phyloP scores from a whole-genome alignment of 2,329 filamentous ascomycete genomes.

The Penicillium sp. region DNA sequence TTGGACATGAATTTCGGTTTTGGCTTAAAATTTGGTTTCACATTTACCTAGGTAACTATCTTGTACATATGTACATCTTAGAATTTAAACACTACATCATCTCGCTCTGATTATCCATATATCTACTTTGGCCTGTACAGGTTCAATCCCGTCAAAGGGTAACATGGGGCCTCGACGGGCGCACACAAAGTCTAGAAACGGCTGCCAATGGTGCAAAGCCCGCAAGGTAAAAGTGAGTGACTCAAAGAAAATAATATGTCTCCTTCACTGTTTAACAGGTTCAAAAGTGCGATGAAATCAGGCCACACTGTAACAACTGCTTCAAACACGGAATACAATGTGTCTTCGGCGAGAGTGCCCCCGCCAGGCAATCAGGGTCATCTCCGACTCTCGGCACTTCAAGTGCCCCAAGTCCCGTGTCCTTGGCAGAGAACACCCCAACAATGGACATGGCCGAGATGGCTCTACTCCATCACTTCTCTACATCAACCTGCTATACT shows the following conservation, averaged over 20 bases:
- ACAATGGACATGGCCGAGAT: constrained; percentile 11
- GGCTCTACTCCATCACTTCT: constrained; percentile 14
- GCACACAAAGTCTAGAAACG: constrained; percentile 9
- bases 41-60: too few species aligned
- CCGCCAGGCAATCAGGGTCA: not conserved
- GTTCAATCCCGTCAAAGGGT: not conserved
- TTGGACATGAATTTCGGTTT: not conserved
- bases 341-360: not conserved
- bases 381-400: not conserved
- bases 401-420: not conserved
- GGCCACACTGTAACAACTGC: constrained; percentile 13
- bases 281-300: constrained; percentile 12
- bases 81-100: not conserved
- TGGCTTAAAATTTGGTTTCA: not conserved
- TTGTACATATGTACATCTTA: too few species aligned
- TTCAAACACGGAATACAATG: constrained; percentile 9
- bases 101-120: not conserved
- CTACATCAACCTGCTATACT: constrained; percentile 17
- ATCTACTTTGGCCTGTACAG: not conserved
- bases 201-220: constrained; percentile 8
- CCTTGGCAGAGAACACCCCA: not conserved
- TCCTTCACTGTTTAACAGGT: not conserved
- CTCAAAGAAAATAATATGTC: not conserved
- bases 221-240: constrained; percentile 9
- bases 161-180: not conserved